Percentiles rank a stretch among this genome's conserved stretches.
phyloP scores from a whole-genome alignment of 2,329 filamentous ascomycete genomes.

The Fusarium udum region DNA sequence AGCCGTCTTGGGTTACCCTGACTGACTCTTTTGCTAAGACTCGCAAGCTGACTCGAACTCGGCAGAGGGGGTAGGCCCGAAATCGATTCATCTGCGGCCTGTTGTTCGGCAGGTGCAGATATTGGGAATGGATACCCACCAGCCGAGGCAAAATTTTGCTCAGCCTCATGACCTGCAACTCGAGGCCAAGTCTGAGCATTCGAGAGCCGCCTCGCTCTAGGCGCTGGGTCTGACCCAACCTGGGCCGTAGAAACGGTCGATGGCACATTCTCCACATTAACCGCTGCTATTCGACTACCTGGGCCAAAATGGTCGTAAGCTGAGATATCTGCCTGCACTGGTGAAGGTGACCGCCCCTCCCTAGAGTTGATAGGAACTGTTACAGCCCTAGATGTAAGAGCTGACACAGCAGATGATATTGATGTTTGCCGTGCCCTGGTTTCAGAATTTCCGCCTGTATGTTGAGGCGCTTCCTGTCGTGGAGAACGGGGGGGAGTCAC shows the following conservation, averaged over 20 bases:
- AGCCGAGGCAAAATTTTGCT: constrained; percentile 29
- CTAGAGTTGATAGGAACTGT: constrained; percentile 20
- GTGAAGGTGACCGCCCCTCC: constrained; percentile 4
- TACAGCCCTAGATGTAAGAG: constrained; percentile 11
- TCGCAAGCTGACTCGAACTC: constrained; percentile 52
- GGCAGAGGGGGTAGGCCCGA: constrained; percentile 52
- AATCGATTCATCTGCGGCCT: constrained; percentile 46
- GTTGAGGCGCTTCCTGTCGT: constrained; percentile 9
- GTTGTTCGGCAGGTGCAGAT: constrained; percentile 43
- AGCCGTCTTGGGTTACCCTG: constrained; percentile 53
- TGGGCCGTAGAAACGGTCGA: constrained; percentile 35
- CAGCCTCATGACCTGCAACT: constrained; percentile 40
- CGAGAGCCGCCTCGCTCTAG: constrained; percentile 44
- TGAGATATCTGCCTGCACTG: constrained; percentile 9
- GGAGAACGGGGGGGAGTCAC: constrained; percentile 59
- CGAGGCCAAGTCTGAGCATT: constrained; percentile 60
- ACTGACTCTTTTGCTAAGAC: constrained; percentile 51
- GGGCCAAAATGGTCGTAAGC: not conserved
- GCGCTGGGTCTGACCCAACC: constrained; percentile 20
- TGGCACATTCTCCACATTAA: constrained; percentile 45
- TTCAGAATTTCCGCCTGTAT: constrained; percentile 3
- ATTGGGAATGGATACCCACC: constrained; percentile 55
- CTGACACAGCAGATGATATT: constrained; percentile 28
- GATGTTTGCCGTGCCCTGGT: constrained; percentile 16
- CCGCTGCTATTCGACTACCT: constrained; percentile 35